Evolutionary conservation across 306 rosid genomes (phyloP), one percentile per base, ranked within the genome.

Genomic region (Datisca glomerata): DNA sequence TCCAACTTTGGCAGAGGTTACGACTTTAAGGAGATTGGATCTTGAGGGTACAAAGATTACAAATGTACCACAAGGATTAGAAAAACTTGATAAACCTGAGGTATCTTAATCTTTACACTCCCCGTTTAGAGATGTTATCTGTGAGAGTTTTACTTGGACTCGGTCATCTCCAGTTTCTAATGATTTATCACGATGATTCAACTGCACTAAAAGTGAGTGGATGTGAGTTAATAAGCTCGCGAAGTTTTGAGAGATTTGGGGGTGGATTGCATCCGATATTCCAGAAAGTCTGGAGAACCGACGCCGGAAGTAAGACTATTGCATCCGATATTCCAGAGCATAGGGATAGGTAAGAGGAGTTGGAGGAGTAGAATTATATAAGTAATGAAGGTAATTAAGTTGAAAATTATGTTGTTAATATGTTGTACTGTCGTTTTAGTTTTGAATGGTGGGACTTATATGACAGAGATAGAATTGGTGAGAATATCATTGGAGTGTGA

Each of bases 171-270:
- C 47, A 51, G 13, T 12, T 4, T 39, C 43, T 48, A 7, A 4
- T 11, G 10, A 3, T 12, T 51, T 3, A n/a, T n/a, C n/a, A 0
- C 3, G 11, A 1, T 8, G 3, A 18, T 8, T 8, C 13, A 6
- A 18, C 7, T 27, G 31, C 51, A 7, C 2, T 6, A 4, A 19
- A 1, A 5, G 23, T 33, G n/a, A 42, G 5, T 27, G 56, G 16
- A 39, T 21, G 24, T 11, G 63, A 57, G 23, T 18, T 57, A 12
- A 21, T 14, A 15, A 27, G 37, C 21, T 41, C 12, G 64, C 23
- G 21, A 57, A 36, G 24, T 20, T 23, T 48, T 13, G 47, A 40
- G 31, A 17, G 17, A 7, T 38, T 53, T 15, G 1, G 0, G 0
- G 33, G 48, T 2, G 8, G 23, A 2, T 58, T 58, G 2, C 4